phyloP scores from a whole-genome alignment of 164 flowering plant genomes.

The Vitis rupestris region DNA sequence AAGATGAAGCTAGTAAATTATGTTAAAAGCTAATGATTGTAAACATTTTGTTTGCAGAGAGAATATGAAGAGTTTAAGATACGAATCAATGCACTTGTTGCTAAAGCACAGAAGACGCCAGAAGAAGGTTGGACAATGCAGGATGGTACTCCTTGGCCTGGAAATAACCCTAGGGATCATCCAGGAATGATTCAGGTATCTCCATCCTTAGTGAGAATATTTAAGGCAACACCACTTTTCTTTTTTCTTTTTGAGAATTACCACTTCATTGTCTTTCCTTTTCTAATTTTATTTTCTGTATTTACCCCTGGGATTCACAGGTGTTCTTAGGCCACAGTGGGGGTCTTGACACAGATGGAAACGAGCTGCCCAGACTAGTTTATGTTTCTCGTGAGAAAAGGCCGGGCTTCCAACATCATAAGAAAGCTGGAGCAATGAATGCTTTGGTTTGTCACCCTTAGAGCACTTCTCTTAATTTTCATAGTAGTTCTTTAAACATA shows the following conservation, averaged over 20 bases:
- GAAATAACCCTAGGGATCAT: constrained; percentile 95
- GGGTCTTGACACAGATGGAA: constrained; percentile 93
- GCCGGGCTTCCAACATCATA: constrained; percentile 98
- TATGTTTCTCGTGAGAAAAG: constrained; percentile 99
- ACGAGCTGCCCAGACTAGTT: constrained; percentile 92
- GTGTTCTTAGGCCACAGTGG: constrained; percentile 98
- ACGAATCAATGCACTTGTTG: constrained; percentile 87
- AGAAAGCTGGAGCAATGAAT: constrained; percentile 99
- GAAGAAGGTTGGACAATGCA: constrained; percentile 99
- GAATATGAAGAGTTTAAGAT: constrained; percentile 97
- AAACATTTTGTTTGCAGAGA: constrained; percentile 47
- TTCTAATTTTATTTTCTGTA: constrained; percentile 5
- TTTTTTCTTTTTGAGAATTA: too few species aligned
- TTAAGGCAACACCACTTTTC: neutral
- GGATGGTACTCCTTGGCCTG: constrained; percentile 97
- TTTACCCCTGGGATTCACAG: constrained; percentile 30
- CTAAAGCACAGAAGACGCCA: constrained; percentile 90
- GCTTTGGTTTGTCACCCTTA: constrained; percentile 68
- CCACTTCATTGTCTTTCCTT: neutral
- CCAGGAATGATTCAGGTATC: constrained; percentile 99
- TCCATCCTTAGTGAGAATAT: neutral
- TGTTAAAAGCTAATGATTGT: neutral
- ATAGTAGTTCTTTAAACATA: neutral
- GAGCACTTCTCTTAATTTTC: neutral
- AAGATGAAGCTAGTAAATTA: too few species aligned